These are phyloP conservation scores for Pestalotiopsis sp. DNA, from an alignment of 2,329 filamentous ascomycete genomes.

Conservation along the genomic window DNA sequence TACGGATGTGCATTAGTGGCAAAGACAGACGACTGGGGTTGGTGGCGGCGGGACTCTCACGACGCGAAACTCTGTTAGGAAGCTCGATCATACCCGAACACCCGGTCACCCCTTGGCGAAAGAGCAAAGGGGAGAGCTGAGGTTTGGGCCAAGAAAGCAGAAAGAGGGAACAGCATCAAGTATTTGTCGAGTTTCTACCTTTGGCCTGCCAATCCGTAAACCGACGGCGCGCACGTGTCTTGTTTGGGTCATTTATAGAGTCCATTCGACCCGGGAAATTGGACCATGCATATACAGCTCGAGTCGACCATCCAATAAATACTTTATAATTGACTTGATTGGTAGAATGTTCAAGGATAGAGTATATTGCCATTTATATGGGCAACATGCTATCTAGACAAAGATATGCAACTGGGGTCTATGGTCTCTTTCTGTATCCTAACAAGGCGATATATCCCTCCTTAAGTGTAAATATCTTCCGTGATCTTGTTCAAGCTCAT, in stretches of 20 bases:
- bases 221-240: slow-evolving; percentile 4
- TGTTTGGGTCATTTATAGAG: background rate
- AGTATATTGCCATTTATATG: background rate
- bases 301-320: background rate
- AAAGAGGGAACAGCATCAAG: background rate
- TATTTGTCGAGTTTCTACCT: background rate
- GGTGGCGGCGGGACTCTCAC: background rate
- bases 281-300: background rate
- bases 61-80: slow-evolving; percentile 11
- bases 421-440: background rate
- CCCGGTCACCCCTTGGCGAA: background rate
- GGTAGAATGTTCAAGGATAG: background rate
- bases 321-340: background rate
- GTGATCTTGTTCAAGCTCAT: slow-evolving; percentile 73
- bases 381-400: background rate
- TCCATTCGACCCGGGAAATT: background rate
- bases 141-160: background rate
- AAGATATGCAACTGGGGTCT: background rate
- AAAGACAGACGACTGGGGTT: background rate
- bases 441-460: background rate
- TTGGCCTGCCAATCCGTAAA: slow-evolving; percentile 2
- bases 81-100: slow-evolving; percentile 2
- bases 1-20: slow-evolving; percentile 2
- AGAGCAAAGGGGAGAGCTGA: background rate
- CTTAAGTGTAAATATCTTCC: slow-evolving; percentile 69